Evolutionary conservation across 371 early-diverging fungal species (phyloP), one percentile per base, ranked within the genome.

Genomic region (Mortierella sp.): DNA sequence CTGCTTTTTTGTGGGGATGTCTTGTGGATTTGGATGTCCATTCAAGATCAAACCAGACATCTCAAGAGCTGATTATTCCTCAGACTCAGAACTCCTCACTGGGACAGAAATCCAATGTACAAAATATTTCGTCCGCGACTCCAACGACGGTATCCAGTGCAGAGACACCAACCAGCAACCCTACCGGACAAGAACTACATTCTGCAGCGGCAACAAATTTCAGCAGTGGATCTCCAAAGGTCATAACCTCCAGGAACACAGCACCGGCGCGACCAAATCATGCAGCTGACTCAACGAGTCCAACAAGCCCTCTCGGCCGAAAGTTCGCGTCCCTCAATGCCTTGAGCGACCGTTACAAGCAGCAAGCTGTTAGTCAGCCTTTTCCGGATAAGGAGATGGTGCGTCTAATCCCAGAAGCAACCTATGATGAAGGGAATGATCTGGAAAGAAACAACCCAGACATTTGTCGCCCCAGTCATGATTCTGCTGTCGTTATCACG

Each of bases 391-490:
- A 47, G 32, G 71, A 67, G 22, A 32, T 0, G 10, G 8, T 28
- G 0, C 34, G n/a, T 13, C 56, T 55, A 31, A 31, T 37, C 28
- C 60, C 53, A 2, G 70, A 70, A 23, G 57, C 66, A 6, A 37
- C 40, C 1, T 78, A 78, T 32, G 69, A 53, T 0, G 78, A 78
- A 54, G 73, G 70, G 13, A 58, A 68, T 31, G 78, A 72, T n/a
- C 29, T 69, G 34, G 73, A 72, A 12, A 61, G 35, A 23, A 55
- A 63, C 43, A 37, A 37, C 13, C 15, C n/a, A 13, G 61, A 64
- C 12, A 17, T 42, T 22, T 55, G 66, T 49, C 68, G 78, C 5
- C 5, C 72, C 23, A 65, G 29, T 53, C 78, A 78, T 35, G 72
- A 78, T 60, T 68, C 72, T 40, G 68, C 78, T 23, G 78, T 72